Base-by-base conservation (phyloP, 352 stramenopile species). In the Blastocystis sp. region DNA sequence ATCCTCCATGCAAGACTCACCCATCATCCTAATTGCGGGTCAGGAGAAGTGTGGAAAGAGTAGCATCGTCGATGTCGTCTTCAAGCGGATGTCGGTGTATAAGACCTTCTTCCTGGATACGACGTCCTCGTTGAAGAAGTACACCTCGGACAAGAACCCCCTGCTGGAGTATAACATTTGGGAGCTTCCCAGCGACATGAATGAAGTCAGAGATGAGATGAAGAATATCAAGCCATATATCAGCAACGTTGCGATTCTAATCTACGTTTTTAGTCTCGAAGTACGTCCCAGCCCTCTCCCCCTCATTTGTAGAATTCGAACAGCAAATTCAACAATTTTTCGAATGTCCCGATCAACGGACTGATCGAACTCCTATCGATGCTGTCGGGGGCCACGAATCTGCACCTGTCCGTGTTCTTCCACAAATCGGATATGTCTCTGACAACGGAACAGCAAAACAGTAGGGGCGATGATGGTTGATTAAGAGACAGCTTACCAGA, bases 31-130 rank as follows among this genome's bases (percentile, higher is more conserved):
- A 41, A 79, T 88, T 60, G 78, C 78, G 40, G 78, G 78, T 62
- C 67, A 76, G 40, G 78, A 88, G 59, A 88, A 88, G 34, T 79
- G 78, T 78, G 78, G 78, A 48, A 88, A 88, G 53, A 88, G 64
- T 23, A 88, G 78, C 56, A 88, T 88, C 41, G 56, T 88, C 28
- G 78, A 88, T 78, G 78, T 88, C n/a, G 78, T 88, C 0, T 88
- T 88, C 34, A 88, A 79, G 60, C 64, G 67, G 21, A 88, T 76
- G 56, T 88, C 78, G n/a, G 78, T 79, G 10, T 88, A 88, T 23
- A 88, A 88, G 52, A 88, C 78, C 19, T 88, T 79, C 56, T 88
- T 79, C 78, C 53, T 79, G 52, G 61, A 78, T 79, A 60, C 61
- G 34, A 88, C 78, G n/a, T 60, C 64, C 1, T 79, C 62, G 19